phyloP scores from a whole-genome alignment of 495 filamentous ascomycete genomes.

The Penicillium simplicissimum region DNA sequence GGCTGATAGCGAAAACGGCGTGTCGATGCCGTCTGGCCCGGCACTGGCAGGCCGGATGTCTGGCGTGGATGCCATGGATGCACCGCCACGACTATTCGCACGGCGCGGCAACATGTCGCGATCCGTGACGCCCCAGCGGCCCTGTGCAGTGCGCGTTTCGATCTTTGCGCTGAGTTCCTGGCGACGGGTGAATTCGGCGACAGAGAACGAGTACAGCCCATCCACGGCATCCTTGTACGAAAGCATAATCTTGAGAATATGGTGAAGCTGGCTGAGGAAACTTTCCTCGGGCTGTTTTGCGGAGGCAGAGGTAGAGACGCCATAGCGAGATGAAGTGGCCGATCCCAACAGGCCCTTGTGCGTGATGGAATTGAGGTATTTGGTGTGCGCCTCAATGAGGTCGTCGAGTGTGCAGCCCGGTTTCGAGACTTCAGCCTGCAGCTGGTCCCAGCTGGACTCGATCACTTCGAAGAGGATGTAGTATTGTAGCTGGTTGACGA shows the following conservation, averaged over 20 bases:
- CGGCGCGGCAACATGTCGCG: slow-evolving; percentile 44
- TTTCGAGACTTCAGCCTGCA: slow-evolving; percentile 76
- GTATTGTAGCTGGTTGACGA: slow-evolving; percentile 94
- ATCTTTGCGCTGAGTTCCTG: slow-evolving; percentile 81
- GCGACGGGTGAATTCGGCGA: slow-evolving; percentile 87
- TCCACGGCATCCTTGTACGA: slow-evolving; percentile 91
- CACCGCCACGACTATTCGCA: slow-evolving; percentile 26
- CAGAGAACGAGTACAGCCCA: slow-evolving; percentile 88
- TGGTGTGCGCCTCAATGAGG: slow-evolving; percentile 85
- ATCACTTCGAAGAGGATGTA: slow-evolving; percentile 99
- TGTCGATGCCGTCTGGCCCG: slow-evolving; percentile 32
- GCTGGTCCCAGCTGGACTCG: slow-evolving; percentile 86
- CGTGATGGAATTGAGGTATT: slow-evolving; percentile 90
- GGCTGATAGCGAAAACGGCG: slow-evolving; percentile 34
- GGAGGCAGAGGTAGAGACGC: slow-evolving; percentile 41
- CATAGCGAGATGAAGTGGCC: slow-evolving; percentile 43
- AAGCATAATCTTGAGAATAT: slow-evolving; percentile 93
- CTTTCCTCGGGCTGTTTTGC: slow-evolving; percentile 66
- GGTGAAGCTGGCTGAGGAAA: slow-evolving; percentile 88
- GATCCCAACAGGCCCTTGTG: slow-evolving; percentile 92
- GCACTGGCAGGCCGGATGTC: slow-evolving; percentile 28
- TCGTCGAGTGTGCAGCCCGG: slow-evolving; percentile 91
- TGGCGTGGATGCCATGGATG: slow-evolving; percentile 35
- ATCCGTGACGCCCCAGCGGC: slow-evolving; percentile 64
- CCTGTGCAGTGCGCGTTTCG: slow-evolving; percentile 61